Evolutionary conservation across 768 basidiomycete species (phyloP).

Genomic region (Ramaria rubella): DNA sequence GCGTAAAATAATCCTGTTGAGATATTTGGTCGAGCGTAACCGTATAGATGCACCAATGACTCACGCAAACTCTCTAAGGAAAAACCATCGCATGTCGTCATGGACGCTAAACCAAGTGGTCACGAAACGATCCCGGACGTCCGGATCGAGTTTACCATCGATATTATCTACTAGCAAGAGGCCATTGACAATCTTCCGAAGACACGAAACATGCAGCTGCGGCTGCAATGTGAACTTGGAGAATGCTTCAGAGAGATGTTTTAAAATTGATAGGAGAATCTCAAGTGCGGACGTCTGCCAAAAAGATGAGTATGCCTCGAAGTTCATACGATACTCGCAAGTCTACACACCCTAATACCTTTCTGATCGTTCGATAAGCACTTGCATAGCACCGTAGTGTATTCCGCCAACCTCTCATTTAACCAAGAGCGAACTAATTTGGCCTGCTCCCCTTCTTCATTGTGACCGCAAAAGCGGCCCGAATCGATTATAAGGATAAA

Average conservation of each 20-base stretch:
- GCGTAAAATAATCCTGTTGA: slow-evolving; percentile 8
- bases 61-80: slow-evolving; percentile 72
- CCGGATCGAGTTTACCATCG: slow-evolving; percentile 41
- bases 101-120: slow-evolving; percentile 69
- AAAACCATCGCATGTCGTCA: slow-evolving; percentile 87
- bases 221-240: slow-evolving; percentile 37
- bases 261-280: slow-evolving; percentile 71
- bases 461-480: slow-evolving; percentile 43
- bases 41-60: slow-evolving; percentile 17
- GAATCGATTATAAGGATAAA: slow-evolving; percentile 59
- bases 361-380: slow-evolving; percentile 75
- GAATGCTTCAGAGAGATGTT: slow-evolving; percentile 51
- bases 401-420: slow-evolving; percentile 65
- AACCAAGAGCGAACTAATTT: slow-evolving; percentile 71
- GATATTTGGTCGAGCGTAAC: not conserved
- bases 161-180: slow-evolving; percentile 37
- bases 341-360: slow-evolving; percentile 53
- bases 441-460: slow-evolving; percentile 48
- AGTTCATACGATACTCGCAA: not conserved
- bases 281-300: slow-evolving; percentile 61
- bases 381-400: slow-evolving; percentile 59
- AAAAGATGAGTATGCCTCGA: not conserved
- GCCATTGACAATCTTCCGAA: slow-evolving; percentile 54
- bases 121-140: slow-evolving; percentile 58
- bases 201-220: slow-evolving; percentile 62